Percentiles rank a stretch among this genome's conserved stretches.
Evolutionary conservation across 108 stramenopile genomes (phyloP).

Genomic region (Cyclostephanos invisitatus): DNA sequence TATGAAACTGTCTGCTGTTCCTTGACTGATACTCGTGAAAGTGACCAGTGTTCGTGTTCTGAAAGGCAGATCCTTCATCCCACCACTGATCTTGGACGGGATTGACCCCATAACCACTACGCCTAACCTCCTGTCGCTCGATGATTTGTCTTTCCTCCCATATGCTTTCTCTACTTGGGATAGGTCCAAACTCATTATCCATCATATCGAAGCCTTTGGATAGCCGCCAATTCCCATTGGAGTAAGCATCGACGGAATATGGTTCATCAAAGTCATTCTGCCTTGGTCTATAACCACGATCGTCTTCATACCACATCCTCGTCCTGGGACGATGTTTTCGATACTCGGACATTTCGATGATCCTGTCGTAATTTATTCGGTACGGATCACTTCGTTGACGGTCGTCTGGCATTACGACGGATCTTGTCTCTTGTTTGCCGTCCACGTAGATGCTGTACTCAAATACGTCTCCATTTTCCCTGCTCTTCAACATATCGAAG

Average conservation of each 20-base stretch:
- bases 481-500: conserved; percentile 29
- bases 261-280: conserved; percentile 15
- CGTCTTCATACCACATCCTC: conserved; percentile 32
- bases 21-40: conserved; percentile 2
- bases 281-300: conserved; percentile 8
- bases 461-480: conserved; percentile 15
- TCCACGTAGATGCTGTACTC: conserved; percentile 23
- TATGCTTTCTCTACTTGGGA: conserved; percentile 6
- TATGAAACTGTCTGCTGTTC: neutral
- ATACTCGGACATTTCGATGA: conserved; percentile 20
- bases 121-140: neutral
- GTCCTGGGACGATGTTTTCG: conserved; percentile 18
- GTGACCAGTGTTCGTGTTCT: neutral
- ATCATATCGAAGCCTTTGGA: conserved; percentile 3
- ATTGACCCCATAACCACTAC: conserved; percentile 1
- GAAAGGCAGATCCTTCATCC: conserved; percentile 1
- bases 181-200: neutral
- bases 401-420: conserved; percentile 7
- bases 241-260: conserved; percentile 8
- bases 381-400: conserved; percentile 11
- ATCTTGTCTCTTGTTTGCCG: conserved; percentile 9
- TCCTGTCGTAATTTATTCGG: conserved; percentile 22
- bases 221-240: conserved; percentile 20
- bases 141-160: neutral
- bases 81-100: conserved; percentile 7